phyloP scores from a whole-genome alignment of 1,139 yeast species.

The Candida pseudocylindracea region DNA sequence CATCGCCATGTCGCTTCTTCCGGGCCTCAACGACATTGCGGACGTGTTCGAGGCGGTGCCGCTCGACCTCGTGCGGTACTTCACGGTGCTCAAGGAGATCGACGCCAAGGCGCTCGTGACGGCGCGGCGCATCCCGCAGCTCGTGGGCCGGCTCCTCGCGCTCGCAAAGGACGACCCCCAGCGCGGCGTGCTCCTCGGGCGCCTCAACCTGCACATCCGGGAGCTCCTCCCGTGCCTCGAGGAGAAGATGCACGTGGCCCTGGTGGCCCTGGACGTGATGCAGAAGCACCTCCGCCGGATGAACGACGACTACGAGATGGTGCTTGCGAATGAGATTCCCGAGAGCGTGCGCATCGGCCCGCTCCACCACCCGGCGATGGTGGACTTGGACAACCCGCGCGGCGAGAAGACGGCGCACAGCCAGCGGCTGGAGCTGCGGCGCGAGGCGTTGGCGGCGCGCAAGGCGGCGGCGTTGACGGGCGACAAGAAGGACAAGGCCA shows the following conservation, averaged over 20 bases:
- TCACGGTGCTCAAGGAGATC: slow-evolving; percentile 76
- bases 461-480: slow-evolving; percentile 27
- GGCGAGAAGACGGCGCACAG: slow-evolving; percentile 39
- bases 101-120: slow-evolving; percentile 81
- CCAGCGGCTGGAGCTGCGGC: slow-evolving; percentile 58
- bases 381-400: slow-evolving; percentile 20
- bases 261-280: slow-evolving; percentile 68
- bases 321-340: slow-evolving; percentile 59
- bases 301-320: slow-evolving; percentile 59
- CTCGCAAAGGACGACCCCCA: slow-evolving; percentile 1
- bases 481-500: slow-evolving; percentile 12
- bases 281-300: slow-evolving; percentile 48
- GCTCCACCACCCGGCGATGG: slow-evolving; percentile 77
- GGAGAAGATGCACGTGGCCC: slow-evolving; percentile 94
- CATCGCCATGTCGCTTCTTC: slow-evolving; percentile 31
- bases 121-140: slow-evolving; percentile 29
- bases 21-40: slow-evolving; percentile 79
- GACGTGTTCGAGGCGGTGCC: slow-evolving; percentile 92
- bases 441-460: slow-evolving; percentile 85
- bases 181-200: slow-evolving; percentile 5
- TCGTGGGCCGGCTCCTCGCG: slow-evolving; percentile 21
- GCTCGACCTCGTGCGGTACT: slow-evolving; percentile 57
- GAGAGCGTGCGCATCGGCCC: slow-evolving; percentile 45
- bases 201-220: slow-evolving; percentile 25
- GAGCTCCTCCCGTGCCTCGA: slow-evolving; percentile 85